phyloP scores from a whole-genome alignment of 1,284 basidiomycete genomes.

The Mycena citricolor region DNA sequence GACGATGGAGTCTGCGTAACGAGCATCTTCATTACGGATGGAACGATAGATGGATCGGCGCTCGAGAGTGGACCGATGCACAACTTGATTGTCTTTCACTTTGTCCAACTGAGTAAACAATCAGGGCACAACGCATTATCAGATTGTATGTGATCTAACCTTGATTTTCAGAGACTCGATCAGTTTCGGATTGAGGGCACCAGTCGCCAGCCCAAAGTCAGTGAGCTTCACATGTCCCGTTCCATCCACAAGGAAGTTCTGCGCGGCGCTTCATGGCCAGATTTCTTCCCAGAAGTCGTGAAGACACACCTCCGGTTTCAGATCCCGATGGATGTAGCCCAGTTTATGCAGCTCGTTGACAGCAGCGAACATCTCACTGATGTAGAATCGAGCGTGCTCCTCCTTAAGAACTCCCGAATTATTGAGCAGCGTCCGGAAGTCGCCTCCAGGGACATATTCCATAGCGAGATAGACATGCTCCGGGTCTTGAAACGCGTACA shows the following conservation, averaged over 20 bases:
- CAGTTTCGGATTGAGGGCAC: slow-evolving; percentile 91
- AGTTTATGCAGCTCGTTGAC: slow-evolving; percentile 92
- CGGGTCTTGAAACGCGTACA: slow-evolving; percentile 94
- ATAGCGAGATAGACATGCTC: slow-evolving; percentile 92
- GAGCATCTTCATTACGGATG: slow-evolving; percentile 87
- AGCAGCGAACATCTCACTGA: slow-evolving; percentile 92
- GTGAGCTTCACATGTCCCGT: slow-evolving; percentile 98
- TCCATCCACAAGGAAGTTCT: slow-evolving; percentile 98
- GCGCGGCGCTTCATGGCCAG: slow-evolving; percentile 7
- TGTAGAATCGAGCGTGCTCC: slow-evolving; percentile 93
- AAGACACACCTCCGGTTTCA: slow-evolving; percentile 86
- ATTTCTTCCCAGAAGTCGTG: neutral
- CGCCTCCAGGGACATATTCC: slow-evolving; percentile 98
- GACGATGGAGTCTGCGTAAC: slow-evolving; percentile 97
- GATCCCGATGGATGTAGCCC: slow-evolving; percentile 95
- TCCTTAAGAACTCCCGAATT: slow-evolving; percentile 96
- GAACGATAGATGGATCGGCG: slow-evolving; percentile 94
- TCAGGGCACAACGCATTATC: slow-evolving; percentile 1
- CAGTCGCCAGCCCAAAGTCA: slow-evolving; percentile 97
- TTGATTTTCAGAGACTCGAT: slow-evolving; percentile 95
- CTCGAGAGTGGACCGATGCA: slow-evolving; percentile 93
- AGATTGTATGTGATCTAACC: slow-evolving; percentile 48
- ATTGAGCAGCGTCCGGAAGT: slow-evolving; percentile 93
- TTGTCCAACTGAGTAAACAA: slow-evolving; percentile 74
- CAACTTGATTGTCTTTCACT: slow-evolving; percentile 91